Evolutionary conservation across 441 rosid genomes (phyloP).

Genomic region (Croton laevigatus): DNA sequence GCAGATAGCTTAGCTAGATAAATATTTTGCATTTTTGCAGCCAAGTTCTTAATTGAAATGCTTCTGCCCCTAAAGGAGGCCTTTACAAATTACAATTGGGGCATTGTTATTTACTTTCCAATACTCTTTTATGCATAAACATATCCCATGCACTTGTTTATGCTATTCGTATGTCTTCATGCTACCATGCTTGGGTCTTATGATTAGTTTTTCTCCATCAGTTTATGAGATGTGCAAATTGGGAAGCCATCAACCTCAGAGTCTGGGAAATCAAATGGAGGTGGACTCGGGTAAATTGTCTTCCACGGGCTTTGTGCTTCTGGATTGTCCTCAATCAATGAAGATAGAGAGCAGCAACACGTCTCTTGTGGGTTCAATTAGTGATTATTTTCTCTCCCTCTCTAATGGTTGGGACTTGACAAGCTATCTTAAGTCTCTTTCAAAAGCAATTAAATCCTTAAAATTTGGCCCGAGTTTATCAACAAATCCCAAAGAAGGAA

Average conservation of each 20-base stretch:
- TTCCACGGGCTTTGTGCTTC: conserved; percentile 82
- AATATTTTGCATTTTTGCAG: conserved; percentile 1
- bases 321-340: conserved; percentile 99
- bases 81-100: neutral
- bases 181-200: conserved; percentile 6
- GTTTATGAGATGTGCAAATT: conserved; percentile 97
- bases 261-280: conserved; percentile 85
- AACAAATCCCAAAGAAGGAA: conserved; percentile 88
- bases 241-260: conserved; percentile 92
- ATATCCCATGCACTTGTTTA: conserved; percentile 7
- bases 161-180: neutral
- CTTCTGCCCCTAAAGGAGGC: neutral
- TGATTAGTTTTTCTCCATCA: conserved; percentile 26
- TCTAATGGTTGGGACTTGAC: conserved; percentile 99
- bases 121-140: neutral
- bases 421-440: conserved; percentile 95
- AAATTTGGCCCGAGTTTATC: conserved; percentile 64
- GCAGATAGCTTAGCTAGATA: neutral
- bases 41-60: conserved; percentile 6
- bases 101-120: neutral
- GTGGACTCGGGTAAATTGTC: conserved; percentile 67
- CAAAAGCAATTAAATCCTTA: conserved; percentile 86
- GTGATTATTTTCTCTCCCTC: conserved; percentile 94
- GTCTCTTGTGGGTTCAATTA: conserved; percentile 93
- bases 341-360: conserved; percentile 94